Base-by-base conservation (phyloP, 2,329 filamentous ascomycete genomes). In the Colletotrichum endophyticum region DNA sequence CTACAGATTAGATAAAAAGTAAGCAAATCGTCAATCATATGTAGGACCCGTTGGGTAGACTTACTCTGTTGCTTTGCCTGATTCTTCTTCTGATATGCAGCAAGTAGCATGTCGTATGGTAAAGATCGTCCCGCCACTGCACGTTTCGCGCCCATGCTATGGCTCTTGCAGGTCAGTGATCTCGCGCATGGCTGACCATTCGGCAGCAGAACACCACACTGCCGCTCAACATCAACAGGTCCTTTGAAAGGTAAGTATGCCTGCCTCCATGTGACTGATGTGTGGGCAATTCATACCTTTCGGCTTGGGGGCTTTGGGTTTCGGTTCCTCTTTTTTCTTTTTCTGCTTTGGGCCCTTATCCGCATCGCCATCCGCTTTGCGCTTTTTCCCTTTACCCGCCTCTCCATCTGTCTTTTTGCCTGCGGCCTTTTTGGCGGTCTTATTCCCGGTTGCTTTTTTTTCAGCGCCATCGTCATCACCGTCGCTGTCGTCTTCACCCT, bases 31-130 rank as follows among this genome's bases (percentile, higher is more conserved):
- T 53, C n/a, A 53, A 12, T 25, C 22, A 8, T 7, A 13, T 13
- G 44, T n/a, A 9, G 12, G 25, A 16, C 7, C 19, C 61, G 4
- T 19, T 25, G 30, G 59, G 11, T 25, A 61, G 25, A 90, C 94
- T 86, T 89, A 96, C 95, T 98, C 85, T 99, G 97, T 87, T 98
- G 95, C 82, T 98, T 98, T 27, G 97, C 97, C 85, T 99, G 97
- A 81, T 99, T 99, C 89, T 98, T 99, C 90, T 99, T 98, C 84
- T 97, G 95, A 82, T 97, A 97, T 9, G 94, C 94, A 16, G 94
- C 93, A 49, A 98, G 89, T 53, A 98, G 88, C 94, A 98, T 97
- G 84, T 98, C 96, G 82, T 98, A 98, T 2, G 96, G 96, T 76
- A 98, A 86, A 61, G 95, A 97, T 77, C 96, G 91, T 1, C 96